Conservation (phyloP, 78 protist species). For the Dictyostelium intermedium region DNA sequence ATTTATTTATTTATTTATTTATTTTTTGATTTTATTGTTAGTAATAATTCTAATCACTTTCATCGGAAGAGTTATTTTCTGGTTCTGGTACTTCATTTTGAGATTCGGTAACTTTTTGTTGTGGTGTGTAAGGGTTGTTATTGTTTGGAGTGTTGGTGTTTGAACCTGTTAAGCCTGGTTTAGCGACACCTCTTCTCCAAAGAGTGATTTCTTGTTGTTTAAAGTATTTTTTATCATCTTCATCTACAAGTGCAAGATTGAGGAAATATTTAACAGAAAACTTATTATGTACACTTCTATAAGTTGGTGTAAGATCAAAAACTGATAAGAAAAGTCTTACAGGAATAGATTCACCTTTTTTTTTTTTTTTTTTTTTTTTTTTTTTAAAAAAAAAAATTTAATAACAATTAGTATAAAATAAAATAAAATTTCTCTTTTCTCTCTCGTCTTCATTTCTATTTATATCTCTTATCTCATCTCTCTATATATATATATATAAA, state of each 20-base stretch:
- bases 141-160: background rate
- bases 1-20: background rate
- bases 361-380: conserved; percentile 8
- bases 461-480: too few relatives aligned
- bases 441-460: too few relatives aligned
- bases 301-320: conserved; percentile 96
- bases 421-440: too few relatives aligned
- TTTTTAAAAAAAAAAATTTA: background rate
- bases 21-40: background rate
- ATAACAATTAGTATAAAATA: too few relatives aligned
- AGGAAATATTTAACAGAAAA: conserved; percentile 94
- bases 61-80: conserved; percentile 53
- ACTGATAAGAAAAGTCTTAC: conserved; percentile 96
- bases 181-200: conserved; percentile 79
- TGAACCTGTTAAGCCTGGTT: background rate
- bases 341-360: conserved; percentile 94
- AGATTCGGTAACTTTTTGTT: conserved; percentile 13
- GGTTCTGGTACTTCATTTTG: conserved; percentile 41
- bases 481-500: too few relatives aligned
- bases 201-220: conserved; percentile 91
- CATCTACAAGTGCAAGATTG: conserved; percentile 92
- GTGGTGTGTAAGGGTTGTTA: background rate
- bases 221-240: conserved; percentile 85
- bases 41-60: conserved; percentile 6
- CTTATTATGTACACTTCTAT: conserved; percentile 90